Base-by-base conservation (phyloP, 23 red algal genomes). In the Chondrus crispus region DNA sequence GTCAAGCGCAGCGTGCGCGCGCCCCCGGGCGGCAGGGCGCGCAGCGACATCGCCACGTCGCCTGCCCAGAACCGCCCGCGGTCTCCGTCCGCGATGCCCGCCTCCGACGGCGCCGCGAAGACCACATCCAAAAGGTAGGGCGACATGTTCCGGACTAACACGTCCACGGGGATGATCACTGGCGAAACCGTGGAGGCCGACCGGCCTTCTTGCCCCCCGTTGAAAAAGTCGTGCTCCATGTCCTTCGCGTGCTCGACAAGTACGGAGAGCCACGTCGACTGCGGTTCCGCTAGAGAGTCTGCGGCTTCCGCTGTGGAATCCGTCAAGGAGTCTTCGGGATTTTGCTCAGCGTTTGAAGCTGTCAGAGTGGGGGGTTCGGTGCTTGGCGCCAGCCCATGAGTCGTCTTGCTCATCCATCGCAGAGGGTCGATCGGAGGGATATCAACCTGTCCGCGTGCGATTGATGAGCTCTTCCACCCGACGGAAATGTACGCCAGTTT, bases 61-160 rank as follows among this genome's bases (percentile, higher is more conserved):
- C 89, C 89, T 2, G 77, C 76, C 89, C 89, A 92, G 77, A 73
- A 84, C 38, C 89, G 52, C 11, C 88, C 89, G 19, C 89, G 89
- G 14, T 92, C 89, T 33, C 89, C 89, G 43, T 92, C 89, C 12
- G 75, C 75, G 16, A 92, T 74, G 2, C 75, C 89, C 14, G 54
- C 75, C 51, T 73, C 76, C 30, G 79, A 57, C 14, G 89, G 77
- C 7, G 89, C 89, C 3, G 89, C 64, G 75, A 92, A 73, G 3
- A 79, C 76, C 5, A 92, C 89, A 76, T 92, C 89, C 57, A 92
- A 29, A 51, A 92, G 73, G 4, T 38, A 68, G 10, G 45, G 44
- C 5, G 58, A 81, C 28, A 84, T 62, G 77, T 92, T 92, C 24
- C 58, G 54, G 42, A 92, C 69, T 10, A 70, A 41, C 53, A 92